These are phyloP conservation scores for Yamadazyma atlantica DNA, from an alignment of 1,139 yeast species.

Conservation along the genomic window DNA sequence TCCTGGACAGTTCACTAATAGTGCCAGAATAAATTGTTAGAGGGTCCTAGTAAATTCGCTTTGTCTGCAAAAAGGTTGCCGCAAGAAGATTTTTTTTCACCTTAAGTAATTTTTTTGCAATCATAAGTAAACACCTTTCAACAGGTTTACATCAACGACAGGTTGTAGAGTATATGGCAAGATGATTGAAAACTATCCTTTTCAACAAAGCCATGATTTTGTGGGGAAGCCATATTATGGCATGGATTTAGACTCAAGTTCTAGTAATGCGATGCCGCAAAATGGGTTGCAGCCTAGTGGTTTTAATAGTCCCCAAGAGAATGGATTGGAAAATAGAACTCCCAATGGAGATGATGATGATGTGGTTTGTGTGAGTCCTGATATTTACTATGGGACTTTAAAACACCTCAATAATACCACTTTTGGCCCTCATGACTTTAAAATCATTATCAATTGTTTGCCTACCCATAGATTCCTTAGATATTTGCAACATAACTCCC, in stretches of 20 bases:
- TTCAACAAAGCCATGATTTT: slow-evolving; percentile 4
- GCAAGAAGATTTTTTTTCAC: slow-evolving; percentile 3
- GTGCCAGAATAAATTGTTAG: neutral
- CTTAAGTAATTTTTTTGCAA: neutral
- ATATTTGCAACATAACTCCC: slow-evolving; percentile 17
- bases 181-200: slow-evolving; percentile 12
- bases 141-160: too few species aligned
- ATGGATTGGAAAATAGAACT: slow-evolving; percentile 5
- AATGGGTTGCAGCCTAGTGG: slow-evolving; percentile 1
- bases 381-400: slow-evolving; percentile 13
- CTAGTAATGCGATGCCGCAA: neutral
- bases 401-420: slow-evolving; percentile 11
- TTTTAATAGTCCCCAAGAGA: neutral
- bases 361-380: slow-evolving; percentile 7
- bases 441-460: slow-evolving; percentile 43
- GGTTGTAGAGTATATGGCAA: too few species aligned
- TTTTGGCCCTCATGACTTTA: slow-evolving; percentile 29
- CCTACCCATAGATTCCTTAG: slow-evolving; percentile 32
- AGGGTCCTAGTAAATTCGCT: neutral
- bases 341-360: neutral
- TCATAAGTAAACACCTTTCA: neutral
- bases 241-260: neutral
- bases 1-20: neutral
- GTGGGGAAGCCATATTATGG: neutral
- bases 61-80: neutral